A percentile compares a stretch with the other conserved stretches of the same genome.
phyloP scores from a whole-genome alignment of 176 grass and related monocot species.

The Hsuehochloa calcarea region DNA sequence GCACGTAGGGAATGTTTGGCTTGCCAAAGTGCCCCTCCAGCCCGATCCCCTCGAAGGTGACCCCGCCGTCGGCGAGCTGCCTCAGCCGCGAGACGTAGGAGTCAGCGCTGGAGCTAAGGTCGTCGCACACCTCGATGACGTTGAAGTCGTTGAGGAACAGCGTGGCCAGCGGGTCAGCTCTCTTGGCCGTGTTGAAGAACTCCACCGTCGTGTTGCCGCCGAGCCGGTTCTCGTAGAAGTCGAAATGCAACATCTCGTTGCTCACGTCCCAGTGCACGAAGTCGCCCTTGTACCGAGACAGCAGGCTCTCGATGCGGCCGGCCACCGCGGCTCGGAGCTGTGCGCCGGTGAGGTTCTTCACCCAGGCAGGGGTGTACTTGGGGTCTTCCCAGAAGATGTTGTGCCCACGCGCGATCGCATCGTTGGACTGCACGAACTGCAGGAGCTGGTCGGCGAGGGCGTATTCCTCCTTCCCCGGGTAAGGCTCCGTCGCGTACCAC shows the following conservation, averaged over 20 bases:
- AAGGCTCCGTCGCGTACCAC: constrained; percentile 89
- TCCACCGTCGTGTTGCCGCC: constrained; percentile 62
- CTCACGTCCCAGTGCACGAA: constrained; percentile 97
- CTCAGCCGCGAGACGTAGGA: constrained; percentile 55
- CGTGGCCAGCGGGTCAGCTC: constrained; percentile 73
- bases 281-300: constrained; percentile 73
- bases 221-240: constrained; percentile 81
- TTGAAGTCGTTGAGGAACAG: constrained; percentile 97
- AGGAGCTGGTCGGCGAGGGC: constrained; percentile 53
- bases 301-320: constrained; percentile 60
- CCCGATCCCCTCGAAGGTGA: constrained; percentile 75
- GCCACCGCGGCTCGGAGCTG: constrained; percentile 59
- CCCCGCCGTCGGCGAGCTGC: constrained; percentile 54
- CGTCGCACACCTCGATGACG: constrained; percentile 78
- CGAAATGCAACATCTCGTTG: constrained; percentile 95
- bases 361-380: constrained; percentile 64
- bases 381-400: constrained; percentile 99
- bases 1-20: constrained; percentile 75
- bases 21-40: constrained; percentile 70
- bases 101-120: constrained; percentile 73
- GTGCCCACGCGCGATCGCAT: constrained; percentile 69
- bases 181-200: constrained; percentile 70
- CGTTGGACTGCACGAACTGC: constrained; percentile 52
- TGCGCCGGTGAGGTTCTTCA: constrained; percentile 61
- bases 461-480: constrained; percentile 65